A percentile compares a stretch with the other conserved stretches of the same genome.
Conservation (phyloP, 148 eudicot genomes). For the Nyssa sinensis region DNA sequence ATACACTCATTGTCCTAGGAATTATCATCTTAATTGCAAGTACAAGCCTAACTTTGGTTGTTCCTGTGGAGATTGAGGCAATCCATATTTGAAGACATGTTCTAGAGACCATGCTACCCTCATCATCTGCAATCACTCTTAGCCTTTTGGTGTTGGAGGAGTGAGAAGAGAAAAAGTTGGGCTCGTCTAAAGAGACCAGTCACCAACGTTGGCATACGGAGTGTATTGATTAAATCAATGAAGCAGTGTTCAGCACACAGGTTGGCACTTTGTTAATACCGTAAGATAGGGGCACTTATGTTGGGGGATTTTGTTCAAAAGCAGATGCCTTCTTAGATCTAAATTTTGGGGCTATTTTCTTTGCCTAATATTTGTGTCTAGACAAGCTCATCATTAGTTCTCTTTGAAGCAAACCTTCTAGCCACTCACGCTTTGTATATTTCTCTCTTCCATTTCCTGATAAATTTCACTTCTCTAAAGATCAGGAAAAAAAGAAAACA, state of each 20-base stretch:
- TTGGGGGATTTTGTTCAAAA: no score
- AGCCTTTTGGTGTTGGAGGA: neutral
- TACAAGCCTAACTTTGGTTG: neutral
- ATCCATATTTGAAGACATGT: neutral
- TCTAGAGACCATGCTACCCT: neutral
- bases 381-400: no score
- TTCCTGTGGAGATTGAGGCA: neutral
- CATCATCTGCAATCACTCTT: neutral
- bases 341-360: neutral
- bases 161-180: neutral
- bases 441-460: no score
- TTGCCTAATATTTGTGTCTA: no score
- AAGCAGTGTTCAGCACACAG: neutral
- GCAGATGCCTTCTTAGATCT: no score
- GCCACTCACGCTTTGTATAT: no score
- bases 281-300: no score
- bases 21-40: neutral
- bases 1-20: neutral
- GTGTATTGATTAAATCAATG: neutral
- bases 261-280: no score
- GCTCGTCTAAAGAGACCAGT: neutral
- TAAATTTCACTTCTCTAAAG: no score
- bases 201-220: neutral
- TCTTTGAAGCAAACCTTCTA: no score
- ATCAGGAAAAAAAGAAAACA: no score